Conservation (phyloP, 2,329 filamentous ascomycete species). For the Nannizziopsis arthrosporioides region DNA sequence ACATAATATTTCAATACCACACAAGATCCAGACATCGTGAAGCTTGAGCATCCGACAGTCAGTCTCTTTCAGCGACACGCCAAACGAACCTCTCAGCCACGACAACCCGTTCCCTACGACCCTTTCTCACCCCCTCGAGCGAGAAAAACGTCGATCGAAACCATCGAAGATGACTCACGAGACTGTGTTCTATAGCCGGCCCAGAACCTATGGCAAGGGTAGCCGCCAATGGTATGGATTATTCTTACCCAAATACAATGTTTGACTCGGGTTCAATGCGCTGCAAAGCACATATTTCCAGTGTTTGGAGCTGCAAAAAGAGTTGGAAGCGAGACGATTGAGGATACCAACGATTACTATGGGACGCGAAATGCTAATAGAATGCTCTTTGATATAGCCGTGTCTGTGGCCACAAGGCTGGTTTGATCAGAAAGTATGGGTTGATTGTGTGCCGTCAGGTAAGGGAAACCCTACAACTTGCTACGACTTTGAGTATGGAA, state of each 20-base stretch:
- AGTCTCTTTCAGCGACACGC: not conserved
- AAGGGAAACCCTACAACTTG: not conserved
- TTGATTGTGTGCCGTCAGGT: conserved; percentile 61
- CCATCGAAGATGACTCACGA: conserved; percentile 65
- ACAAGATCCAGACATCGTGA: not conserved
- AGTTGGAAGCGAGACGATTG: conserved; percentile 15
- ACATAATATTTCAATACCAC: conserved; percentile 3
- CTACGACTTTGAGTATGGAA: not conserved
- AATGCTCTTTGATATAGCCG: conserved; percentile 42
- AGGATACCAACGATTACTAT: conserved; percentile 4
- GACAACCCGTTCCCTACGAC: conserved; percentile 5
- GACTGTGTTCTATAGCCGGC: conserved; percentile 98
- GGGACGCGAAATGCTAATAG: conserved; percentile 6
- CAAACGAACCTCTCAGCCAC: not conserved
- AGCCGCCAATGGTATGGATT: conserved; percentile 71
- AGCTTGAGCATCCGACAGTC: not conserved
- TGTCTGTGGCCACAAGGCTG: conserved; percentile 87
- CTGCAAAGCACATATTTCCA: not conserved
- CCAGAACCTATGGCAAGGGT: conserved; percentile 95
- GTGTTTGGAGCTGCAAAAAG: not conserved
- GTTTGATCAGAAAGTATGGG: conserved; percentile 99
- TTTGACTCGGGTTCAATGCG: not conserved
- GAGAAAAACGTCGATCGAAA: not conserved
- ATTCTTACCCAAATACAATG: conserved; percentile 19
- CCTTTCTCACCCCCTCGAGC: not conserved